A percentile compares a stretch with the other conserved stretches of the same genome.
Evolutionary conservation across 257 asterid genomes (phyloP).

Genomic region (Fraxinus americana): DNA sequence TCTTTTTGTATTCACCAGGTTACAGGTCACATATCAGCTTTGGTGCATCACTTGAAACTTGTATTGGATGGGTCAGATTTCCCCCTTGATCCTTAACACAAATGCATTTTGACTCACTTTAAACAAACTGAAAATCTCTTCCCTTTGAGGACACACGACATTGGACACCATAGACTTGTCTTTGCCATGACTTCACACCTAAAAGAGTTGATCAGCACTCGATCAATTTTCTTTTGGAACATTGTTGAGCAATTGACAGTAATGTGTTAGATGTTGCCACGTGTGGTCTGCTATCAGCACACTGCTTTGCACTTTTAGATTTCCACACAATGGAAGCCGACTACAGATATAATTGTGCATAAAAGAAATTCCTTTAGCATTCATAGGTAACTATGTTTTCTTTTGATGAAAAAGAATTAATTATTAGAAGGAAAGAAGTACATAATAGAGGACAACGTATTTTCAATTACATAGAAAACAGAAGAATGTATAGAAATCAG

Average conservation of each 20-base stretch:
- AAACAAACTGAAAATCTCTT: constrained; percentile 3
- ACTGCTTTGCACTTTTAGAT: neutral
- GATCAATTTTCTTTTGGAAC: neutral
- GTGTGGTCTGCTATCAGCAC: neutral
- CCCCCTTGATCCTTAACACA: constrained; percentile 27
- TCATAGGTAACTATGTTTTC: neutral
- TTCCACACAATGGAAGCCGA: neutral
- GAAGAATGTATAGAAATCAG: neutral
- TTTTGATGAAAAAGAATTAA: neutral
- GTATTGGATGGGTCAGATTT: constrained; percentile 91
- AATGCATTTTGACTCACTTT: constrained; percentile 19
- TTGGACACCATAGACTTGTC: neutral
- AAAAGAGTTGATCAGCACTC: constrained; percentile 4
- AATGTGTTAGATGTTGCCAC: constrained; percentile 19
- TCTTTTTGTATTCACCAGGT: constrained; percentile 55
- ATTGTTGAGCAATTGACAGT: neutral
- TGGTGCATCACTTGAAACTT: constrained; percentile 96
- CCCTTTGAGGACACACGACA: constrained; percentile 20
- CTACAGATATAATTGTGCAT: neutral
- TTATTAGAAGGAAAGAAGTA: neutral
- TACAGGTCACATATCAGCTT: constrained; percentile 93
- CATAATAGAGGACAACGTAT: neutral
- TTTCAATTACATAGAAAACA: neutral
- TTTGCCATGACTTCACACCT: neutral
- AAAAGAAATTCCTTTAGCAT: neutral